These are phyloP conservation scores for Cyberlindnera samutprakarnensis DNA, from an alignment of 805 yeast genomes.

Conservation along the genomic window DNA sequence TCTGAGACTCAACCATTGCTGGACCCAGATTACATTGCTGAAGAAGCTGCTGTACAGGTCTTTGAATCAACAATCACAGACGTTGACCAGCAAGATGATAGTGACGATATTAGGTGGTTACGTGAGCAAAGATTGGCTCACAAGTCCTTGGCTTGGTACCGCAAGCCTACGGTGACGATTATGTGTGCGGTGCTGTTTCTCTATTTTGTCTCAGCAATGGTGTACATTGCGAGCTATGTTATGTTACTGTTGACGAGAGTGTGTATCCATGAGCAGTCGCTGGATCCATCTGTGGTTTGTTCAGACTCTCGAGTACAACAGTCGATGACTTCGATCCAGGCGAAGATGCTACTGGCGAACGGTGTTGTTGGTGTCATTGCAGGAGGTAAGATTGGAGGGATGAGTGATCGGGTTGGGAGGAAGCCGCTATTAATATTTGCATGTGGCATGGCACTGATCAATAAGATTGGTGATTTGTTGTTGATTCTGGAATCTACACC, in stretches of 20 bases:
- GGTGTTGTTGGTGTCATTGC: conserved; percentile 43
- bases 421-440: conserved; percentile 36
- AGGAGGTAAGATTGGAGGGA: conserved; percentile 55
- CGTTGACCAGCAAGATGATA: conserved; percentile 22
- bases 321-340: conserved; percentile 40
- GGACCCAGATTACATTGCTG: conserved; percentile 3
- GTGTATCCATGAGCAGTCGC: conserved; percentile 24
- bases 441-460: conserved; percentile 19
- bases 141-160: conserved; percentile 40
- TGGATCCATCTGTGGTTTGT: conserved; percentile 22
- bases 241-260: conserved; percentile 24
- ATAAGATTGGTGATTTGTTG: conserved; percentile 15
- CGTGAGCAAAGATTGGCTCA: conserved; percentile 41
- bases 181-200: conserved; percentile 36
- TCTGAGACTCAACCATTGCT: too few relatives aligned
- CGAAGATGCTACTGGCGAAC: conserved; percentile 31
- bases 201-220: conserved; percentile 33
- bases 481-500: conserved; percentile 27
- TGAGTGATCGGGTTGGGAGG: conserved; percentile 61
- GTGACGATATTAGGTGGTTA: conserved; percentile 41
- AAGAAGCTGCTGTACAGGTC: conserved; percentile 19
- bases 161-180: conserved; percentile 49
- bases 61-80: conserved; percentile 35
- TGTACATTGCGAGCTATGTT: conserved; percentile 32
- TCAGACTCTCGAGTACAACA: conserved; percentile 34